Conservation (phyloP, 2,329 filamentous ascomycete species). For the Dryadomyces quercivorus region DNA sequence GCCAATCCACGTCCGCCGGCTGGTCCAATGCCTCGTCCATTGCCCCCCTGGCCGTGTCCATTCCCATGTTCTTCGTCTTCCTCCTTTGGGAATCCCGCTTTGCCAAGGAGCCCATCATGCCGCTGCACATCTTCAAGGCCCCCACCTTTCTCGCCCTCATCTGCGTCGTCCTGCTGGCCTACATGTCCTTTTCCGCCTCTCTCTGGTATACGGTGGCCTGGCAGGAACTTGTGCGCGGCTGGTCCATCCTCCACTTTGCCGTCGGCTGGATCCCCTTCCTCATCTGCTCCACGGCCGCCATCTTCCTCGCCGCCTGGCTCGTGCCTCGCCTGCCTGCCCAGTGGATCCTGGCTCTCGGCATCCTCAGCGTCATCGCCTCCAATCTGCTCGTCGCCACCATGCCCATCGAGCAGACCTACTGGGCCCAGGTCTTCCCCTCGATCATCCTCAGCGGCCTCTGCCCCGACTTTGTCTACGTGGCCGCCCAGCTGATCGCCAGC, state of each 20-base stretch:
- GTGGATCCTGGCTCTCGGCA: slow-evolving; percentile 33
- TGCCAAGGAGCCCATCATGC: slow-evolving; percentile 10
- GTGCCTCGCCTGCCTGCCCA: slow-evolving; percentile 33
- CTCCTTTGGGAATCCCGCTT: slow-evolving; percentile 9
- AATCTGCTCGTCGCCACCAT: slow-evolving; percentile 29
- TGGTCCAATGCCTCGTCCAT: slow-evolving; percentile 8
- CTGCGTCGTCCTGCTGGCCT: slow-evolving; percentile 9
- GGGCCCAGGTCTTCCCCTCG: slow-evolving; percentile 29
- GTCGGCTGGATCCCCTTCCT: slow-evolving; percentile 28
- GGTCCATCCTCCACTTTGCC: slow-evolving; percentile 25
- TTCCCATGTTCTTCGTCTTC: slow-evolving; percentile 9
- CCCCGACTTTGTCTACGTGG: slow-evolving; percentile 37
- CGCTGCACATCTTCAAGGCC: slow-evolving; percentile 10
- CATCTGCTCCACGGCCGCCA: slow-evolving; percentile 24
- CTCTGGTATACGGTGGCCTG: slow-evolving; percentile 13
- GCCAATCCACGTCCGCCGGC: slow-evolving; percentile 7
- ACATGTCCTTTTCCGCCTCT: slow-evolving; percentile 11
- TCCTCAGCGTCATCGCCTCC: slow-evolving; percentile 17
- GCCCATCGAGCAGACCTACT: slow-evolving; percentile 30
- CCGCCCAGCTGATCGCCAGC: slow-evolving; percentile 40
- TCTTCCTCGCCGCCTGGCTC: slow-evolving; percentile 30
- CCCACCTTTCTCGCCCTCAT: slow-evolving; percentile 10
- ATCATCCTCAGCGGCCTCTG: slow-evolving; percentile 22
- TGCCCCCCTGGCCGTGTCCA: slow-evolving; percentile 8
- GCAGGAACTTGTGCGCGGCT: slow-evolving; percentile 25